Conservation (phyloP, 352 stramenopile genomes). For the Phytophthora hibernalis region DNA sequence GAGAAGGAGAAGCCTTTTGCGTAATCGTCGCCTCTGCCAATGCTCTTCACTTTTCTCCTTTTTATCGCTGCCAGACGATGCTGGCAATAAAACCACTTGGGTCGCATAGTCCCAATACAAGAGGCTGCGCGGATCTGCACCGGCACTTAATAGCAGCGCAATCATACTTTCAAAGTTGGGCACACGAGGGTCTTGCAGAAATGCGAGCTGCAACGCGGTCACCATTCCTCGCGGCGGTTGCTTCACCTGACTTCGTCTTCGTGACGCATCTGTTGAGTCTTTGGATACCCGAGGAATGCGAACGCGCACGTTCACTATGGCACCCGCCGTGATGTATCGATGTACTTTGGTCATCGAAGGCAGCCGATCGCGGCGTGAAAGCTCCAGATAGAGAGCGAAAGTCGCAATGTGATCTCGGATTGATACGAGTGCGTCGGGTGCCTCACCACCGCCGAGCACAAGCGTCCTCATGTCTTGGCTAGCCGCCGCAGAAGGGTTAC, state of each 20-base stretch:
- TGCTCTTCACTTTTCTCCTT: conserved; percentile 37
- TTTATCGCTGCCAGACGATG: conserved; percentile 12
- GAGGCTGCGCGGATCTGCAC: conserved; percentile 50
- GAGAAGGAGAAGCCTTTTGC: conserved; percentile 42
- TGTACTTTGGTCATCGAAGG: conserved; percentile 45
- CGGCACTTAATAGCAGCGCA: conserved; percentile 48
- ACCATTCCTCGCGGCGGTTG: conserved; percentile 35
- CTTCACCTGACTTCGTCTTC: conserved; percentile 25
- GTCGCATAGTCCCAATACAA: conserved; percentile 71
- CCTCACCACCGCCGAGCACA: conserved; percentile 54
- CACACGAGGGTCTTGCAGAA: conserved; percentile 41
- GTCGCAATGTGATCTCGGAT: conserved; percentile 64
- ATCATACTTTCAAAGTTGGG: conserved; percentile 44
- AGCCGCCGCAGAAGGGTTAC: conserved; percentile 20
- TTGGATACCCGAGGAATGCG: conserved; percentile 36
- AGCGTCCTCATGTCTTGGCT: conserved; percentile 61
- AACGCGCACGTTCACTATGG: conserved; percentile 59
- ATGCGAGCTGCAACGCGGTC: conserved; percentile 62
- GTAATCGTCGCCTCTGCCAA: conserved; percentile 23
- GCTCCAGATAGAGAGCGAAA: conserved; percentile 51
- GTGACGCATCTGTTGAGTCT: conserved; percentile 24
- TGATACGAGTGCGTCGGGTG: conserved; percentile 33
- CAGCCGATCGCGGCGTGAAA: conserved; percentile 50
- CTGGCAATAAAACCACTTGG: conserved; percentile 40
- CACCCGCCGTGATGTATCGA: conserved; percentile 57